Evolutionary conservation across 192 early-diverging fungal genomes (phyloP).

Genomic region (Coemansia sp.): DNA sequence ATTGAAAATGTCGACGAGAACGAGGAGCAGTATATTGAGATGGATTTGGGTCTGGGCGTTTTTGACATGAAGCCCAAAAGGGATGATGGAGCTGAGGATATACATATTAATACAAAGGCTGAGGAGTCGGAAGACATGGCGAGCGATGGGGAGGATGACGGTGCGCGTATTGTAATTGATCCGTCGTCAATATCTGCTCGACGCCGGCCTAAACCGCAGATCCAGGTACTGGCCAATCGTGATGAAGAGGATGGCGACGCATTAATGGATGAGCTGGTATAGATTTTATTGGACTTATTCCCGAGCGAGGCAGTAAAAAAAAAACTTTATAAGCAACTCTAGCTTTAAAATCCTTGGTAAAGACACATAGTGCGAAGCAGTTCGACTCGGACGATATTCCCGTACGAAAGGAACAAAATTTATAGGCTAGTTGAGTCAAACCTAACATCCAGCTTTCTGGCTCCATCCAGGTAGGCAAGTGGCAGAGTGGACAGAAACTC

Average conservation of each 20-base stretch:
- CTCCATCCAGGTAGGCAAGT: no score
- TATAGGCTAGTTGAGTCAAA: no score
- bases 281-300: not conserved
- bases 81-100: slow-evolving; percentile 10
- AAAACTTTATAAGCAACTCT: no score
- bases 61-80: slow-evolving; percentile 54
- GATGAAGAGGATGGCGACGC: not conserved
- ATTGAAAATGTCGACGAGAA: slow-evolving; percentile 49
- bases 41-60: slow-evolving; percentile 52
- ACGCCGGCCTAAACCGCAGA: slow-evolving; percentile 21
- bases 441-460: no score
- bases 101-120: slow-evolving; percentile 19
- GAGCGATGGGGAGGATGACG: slow-evolving; percentile 13
- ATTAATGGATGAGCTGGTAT: not conserved
- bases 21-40: slow-evolving; percentile 48
- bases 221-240: slow-evolving; percentile 11
- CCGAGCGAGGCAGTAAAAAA: no score
- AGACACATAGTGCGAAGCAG: not conserved
- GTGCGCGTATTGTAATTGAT: slow-evolving; percentile 5
- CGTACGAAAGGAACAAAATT: no score
- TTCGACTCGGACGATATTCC: not conserved
- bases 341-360: no score
- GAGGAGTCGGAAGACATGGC: not conserved
- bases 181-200: slow-evolving; percentile 22
- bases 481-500: not conserved